A percentile compares a stretch with the other conserved stretches of the same genome.
Conservation (phyloP, 2,329 filamentous ascomycete genomes). For the Tolypocladium capitatum region DNA sequence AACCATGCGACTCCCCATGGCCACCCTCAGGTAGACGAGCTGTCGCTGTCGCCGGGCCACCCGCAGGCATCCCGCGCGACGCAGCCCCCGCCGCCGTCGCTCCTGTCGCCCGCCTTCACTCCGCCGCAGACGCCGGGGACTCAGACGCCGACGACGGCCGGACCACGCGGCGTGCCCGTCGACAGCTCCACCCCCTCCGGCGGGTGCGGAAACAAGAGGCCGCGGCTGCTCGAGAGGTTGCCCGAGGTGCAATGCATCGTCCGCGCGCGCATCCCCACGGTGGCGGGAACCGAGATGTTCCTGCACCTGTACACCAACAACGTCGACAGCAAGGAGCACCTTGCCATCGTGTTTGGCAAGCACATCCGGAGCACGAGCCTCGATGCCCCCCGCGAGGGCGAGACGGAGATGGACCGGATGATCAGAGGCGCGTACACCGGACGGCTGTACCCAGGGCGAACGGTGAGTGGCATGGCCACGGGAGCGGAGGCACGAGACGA, state of each 20-base stretch:
- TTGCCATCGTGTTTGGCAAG: slow-evolving; percentile 92
- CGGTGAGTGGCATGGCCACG: slow-evolving; percentile 50
- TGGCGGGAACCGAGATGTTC: slow-evolving; percentile 89
- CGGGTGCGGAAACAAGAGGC: slow-evolving; percentile 50
- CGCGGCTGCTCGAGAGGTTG: slow-evolving; percentile 59
- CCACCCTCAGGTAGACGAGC: slow-evolving; percentile 17
- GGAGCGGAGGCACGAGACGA: slow-evolving; percentile 5
- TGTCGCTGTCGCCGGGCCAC: slow-evolving; percentile 20
- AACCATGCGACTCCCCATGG: slow-evolving; percentile 4
- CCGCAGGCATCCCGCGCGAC: slow-evolving; percentile 6
- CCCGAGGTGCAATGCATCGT: slow-evolving; percentile 89
- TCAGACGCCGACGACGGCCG: slow-evolving; percentile 32
- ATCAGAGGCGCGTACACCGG: slow-evolving; percentile 88
- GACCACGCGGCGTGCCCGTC: slow-evolving; percentile 42
- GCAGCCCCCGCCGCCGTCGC: slow-evolving; percentile 41
- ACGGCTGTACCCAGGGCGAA: slow-evolving; percentile 72
- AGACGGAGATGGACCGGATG: slow-evolving; percentile 84
- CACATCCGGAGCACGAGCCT: slow-evolving; percentile 63
- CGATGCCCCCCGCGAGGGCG: slow-evolving; percentile 57
- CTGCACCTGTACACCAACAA: slow-evolving; percentile 89
- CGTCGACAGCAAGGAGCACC: slow-evolving; percentile 86
- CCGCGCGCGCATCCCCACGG: slow-evolving; percentile 87
- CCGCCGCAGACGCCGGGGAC: slow-evolving; percentile 53
- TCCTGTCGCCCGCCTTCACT: slow-evolving; percentile 78
- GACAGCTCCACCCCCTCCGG: slow-evolving; percentile 45